Conservation (phyloP, 106 monocot genomes). For the Cymbidium sinense region DNA sequence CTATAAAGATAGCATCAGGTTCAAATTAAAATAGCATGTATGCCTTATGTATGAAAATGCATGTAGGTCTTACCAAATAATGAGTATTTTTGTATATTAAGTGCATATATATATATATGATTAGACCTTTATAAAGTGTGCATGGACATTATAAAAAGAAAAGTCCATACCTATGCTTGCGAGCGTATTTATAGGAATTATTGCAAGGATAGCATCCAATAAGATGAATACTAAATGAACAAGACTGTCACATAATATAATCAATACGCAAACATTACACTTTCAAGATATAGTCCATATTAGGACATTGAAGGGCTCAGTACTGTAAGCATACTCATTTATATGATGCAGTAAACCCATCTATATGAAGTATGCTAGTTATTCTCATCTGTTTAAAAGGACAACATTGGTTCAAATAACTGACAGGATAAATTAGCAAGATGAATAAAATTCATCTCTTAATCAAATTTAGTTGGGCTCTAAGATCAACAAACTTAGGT, state of each 20-base stretch:
- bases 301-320: too few species aligned
- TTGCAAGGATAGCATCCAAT: neutral
- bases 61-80: neutral
- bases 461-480: neutral
- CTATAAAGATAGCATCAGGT: neutral
- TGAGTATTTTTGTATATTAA: neutral
- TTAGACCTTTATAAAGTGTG: constrained; percentile 1
- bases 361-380: neutral
- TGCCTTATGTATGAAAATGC: neutral
- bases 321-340: neutral
- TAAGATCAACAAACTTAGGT: neutral
- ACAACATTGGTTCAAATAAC: neutral
- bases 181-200: neutral
- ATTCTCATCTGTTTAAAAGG: neutral
- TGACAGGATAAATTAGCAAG: neutral
- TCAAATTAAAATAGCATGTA: neutral
- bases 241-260: neutral
- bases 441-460: neutral
- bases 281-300: too few species aligned
- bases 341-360: neutral
- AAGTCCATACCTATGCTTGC: neutral
- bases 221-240: neutral
- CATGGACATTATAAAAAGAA: neutral
- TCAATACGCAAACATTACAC: neutral
- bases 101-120: neutral